Conservation (phyloP, 2,329 filamentous ascomycete genomes). For the Knoxdaviesia proteae region DNA sequence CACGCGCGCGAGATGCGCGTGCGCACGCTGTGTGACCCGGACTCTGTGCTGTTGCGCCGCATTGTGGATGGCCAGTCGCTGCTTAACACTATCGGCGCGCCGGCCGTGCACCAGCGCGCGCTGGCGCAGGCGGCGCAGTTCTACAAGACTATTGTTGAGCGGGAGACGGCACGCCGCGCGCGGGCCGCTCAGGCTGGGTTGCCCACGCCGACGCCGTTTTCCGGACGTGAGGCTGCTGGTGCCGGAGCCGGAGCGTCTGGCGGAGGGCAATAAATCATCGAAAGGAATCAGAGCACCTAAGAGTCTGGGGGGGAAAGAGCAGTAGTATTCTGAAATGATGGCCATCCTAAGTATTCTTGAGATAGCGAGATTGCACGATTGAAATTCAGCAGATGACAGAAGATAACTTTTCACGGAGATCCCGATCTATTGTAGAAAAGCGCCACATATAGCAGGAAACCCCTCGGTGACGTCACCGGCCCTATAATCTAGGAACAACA, state of each 20-base stretch:
- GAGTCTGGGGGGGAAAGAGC: too few species aligned
- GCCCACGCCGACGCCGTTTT: slow-evolving; percentile 4
- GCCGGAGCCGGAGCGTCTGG: background rate
- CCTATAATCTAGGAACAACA: too few species aligned
- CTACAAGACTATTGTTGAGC: slow-evolving; percentile 30
- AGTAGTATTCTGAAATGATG: too few species aligned
- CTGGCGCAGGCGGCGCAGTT: slow-evolving; percentile 30
- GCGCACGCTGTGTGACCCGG: slow-evolving; percentile 36
- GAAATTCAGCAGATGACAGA: too few species aligned
- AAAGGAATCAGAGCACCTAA: too few species aligned
- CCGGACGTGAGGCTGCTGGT: slow-evolving; percentile 1
- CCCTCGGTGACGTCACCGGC: too few species aligned
- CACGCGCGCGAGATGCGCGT: slow-evolving; percentile 31
- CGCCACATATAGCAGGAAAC: too few species aligned
- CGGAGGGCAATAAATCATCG: too few species aligned
- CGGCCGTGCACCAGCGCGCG: slow-evolving; percentile 20
- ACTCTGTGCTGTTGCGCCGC: slow-evolving; percentile 36
- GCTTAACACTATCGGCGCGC: slow-evolving; percentile 25
- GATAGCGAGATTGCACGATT: too few species aligned
- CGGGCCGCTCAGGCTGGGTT: slow-evolving; percentile 7
- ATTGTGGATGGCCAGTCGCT: slow-evolving; percentile 30
- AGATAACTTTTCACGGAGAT: too few species aligned
- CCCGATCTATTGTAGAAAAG: too few species aligned
- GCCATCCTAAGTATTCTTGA: too few species aligned
- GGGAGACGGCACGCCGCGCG: slow-evolving; percentile 15